phyloP scores from a whole-genome alignment of 1,284 basidiomycete species.

The Chalciporus sp. region DNA sequence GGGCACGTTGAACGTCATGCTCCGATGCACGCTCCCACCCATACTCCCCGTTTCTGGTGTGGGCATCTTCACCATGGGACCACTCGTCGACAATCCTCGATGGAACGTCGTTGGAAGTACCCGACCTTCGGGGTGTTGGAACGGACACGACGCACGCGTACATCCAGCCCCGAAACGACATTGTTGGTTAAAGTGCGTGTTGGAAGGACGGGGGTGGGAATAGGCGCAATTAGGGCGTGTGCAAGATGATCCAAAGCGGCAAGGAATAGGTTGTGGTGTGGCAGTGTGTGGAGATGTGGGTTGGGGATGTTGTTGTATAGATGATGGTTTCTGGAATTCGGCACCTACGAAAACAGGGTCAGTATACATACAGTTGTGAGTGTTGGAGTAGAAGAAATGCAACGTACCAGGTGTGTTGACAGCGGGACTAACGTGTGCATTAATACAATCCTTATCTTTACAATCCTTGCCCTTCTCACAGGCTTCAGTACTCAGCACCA shows the following conservation, averaged over 20 bases:
- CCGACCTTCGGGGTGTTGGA: slow-evolving; percentile 79
- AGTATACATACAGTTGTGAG: background rate
- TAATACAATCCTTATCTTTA: slow-evolving; percentile 88
- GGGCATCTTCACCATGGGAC: slow-evolving; percentile 59
- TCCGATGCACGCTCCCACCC: slow-evolving; percentile 61
- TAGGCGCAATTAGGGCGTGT: slow-evolving; percentile 76
- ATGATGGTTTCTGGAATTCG: slow-evolving; percentile 44
- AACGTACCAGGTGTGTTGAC: slow-evolving; percentile 61
- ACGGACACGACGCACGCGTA: slow-evolving; percentile 74
- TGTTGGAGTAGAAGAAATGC: slow-evolving; percentile 1
- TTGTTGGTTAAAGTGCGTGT: slow-evolving; percentile 45
- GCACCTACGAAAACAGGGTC: slow-evolving; percentile 32
- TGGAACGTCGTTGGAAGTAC: slow-evolving; percentile 77
- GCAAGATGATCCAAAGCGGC: slow-evolving; percentile 76
- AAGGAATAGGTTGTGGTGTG: slow-evolving; percentile 48
- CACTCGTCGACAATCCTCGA: slow-evolving; percentile 63
- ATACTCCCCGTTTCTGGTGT: slow-evolving; percentile 68
- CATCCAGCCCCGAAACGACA: slow-evolving; percentile 81
- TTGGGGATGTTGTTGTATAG: slow-evolving; percentile 25
- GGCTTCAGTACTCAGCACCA: slow-evolving; percentile 88
- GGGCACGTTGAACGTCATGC: slow-evolving; percentile 63
- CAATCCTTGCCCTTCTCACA: slow-evolving; percentile 86
- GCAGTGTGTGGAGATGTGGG: slow-evolving; percentile 26
- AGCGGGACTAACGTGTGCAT: slow-evolving; percentile 86
- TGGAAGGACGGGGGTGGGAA: slow-evolving; percentile 57